Percentiles rank a stretch among this genome's conserved stretches.
Evolutionary conservation across 345 rosid genomes (phyloP).

Genomic region (Ceriops tagal): DNA sequence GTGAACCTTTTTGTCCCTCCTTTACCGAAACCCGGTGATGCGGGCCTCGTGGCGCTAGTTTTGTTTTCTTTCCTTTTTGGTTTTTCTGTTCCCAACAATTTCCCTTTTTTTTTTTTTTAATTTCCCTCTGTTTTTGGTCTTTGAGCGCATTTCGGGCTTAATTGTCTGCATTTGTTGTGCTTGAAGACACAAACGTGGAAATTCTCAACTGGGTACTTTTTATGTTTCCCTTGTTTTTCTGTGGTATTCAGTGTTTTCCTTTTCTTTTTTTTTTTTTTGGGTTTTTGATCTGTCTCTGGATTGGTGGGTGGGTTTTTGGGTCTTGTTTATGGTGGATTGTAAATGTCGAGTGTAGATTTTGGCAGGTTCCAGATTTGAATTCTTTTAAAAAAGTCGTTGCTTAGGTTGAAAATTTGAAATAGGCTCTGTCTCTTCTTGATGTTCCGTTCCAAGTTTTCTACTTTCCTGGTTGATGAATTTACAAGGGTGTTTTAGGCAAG

Average conservation of each 20-base stretch:
- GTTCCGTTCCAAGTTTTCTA: no score
- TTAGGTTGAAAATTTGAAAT: constrained; percentile 16
- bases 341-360: neutral
- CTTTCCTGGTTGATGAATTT: no score
- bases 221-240: constrained; percentile 1
- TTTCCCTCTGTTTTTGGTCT: neutral
- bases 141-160: constrained; percentile 9
- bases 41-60: constrained; percentile 17
- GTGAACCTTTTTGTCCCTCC: constrained; percentile 12
- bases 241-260: neutral
- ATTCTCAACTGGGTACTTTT: constrained; percentile 30
- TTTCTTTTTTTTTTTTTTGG: neutral
- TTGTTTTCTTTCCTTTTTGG: neutral
- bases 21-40: constrained; percentile 29
- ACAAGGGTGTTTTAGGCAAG: no score
- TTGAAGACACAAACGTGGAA: constrained; percentile 17
- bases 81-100: neutral
- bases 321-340: constrained; percentile 7
- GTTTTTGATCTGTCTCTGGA: constrained; percentile 10
- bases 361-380: constrained; percentile 8
- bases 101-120: neutral
- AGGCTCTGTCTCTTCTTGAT: constrained; percentile 15
- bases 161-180: constrained; percentile 10
- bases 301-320: constrained; percentile 5
- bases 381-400: constrained; percentile 5